These are phyloP conservation scores for Lachancea dasiensis DNA, from an alignment of 805 yeast species.

Conservation along the genomic window DNA sequence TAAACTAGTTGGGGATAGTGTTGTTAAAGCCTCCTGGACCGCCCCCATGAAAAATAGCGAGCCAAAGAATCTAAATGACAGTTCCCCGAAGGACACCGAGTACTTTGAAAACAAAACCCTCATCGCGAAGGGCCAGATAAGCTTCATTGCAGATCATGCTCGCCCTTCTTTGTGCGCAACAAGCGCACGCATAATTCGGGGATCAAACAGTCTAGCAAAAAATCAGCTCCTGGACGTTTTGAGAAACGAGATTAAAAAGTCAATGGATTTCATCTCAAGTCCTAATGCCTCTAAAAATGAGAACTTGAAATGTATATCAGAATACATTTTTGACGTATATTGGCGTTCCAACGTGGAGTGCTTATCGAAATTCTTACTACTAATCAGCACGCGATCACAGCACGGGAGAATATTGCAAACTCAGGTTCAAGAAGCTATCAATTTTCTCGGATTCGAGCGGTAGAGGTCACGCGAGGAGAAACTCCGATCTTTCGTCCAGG, in stretches of 20 bases:
- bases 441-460: constrained; percentile 21
- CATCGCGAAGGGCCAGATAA: background rate
- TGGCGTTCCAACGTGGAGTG: constrained; percentile 31
- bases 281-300: constrained; percentile 32
- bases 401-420: constrained; percentile 23
- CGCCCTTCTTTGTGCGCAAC: background rate
- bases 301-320: constrained; percentile 30
- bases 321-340: constrained; percentile 34
- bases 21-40: constrained; percentile 23
- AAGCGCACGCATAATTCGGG: background rate
- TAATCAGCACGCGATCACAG: constrained; percentile 18
- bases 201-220: constrained; percentile 3
- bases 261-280: constrained; percentile 31
- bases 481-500: too few relatives aligned
- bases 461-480: too few relatives aligned
- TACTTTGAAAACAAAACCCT: background rate
- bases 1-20: constrained; percentile 27
- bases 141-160: background rate
- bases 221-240: constrained; percentile 18
- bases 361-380: constrained; percentile 19
- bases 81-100: background rate
- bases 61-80: background rate
- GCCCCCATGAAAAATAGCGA: constrained; percentile 1
- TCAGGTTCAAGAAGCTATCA: constrained; percentile 27
- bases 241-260: constrained; percentile 27